Evolutionary conservation across 192 early-diverging fungal species (phyloP), one percentile per base, ranked within the genome.

Genomic region (Coemansia sp.): DNA sequence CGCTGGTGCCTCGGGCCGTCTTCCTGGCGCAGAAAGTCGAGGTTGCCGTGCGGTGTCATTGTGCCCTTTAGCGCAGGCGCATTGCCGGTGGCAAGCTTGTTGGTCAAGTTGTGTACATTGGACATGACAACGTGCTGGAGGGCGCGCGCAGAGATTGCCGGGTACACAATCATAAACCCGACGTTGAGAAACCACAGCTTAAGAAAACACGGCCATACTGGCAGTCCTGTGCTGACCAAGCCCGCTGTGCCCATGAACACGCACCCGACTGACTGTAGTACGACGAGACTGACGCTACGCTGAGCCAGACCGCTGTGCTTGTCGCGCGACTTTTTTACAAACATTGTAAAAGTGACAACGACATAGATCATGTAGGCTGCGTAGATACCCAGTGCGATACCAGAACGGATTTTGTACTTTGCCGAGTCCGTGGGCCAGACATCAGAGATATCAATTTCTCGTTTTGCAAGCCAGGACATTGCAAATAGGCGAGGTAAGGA

Each of bases 251-350:
- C 69, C 53, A 77, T 46, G 19, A 67, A 26, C 7, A 77, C 39
- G 35, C 69, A 67, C 0, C 63, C 63, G 1, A 68, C 24, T 0
- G 65, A 60, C 24, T 67, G 74, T 26, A 77, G 17, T 10, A 62
- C 21, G 14, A 77, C 59, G 9, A 72, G 44, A 4, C 14, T 55
- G 21, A 61, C 33, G 62, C 60, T 68, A 15, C 74, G 65, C 58
- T 64, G 65, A 2, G 52, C n/a, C 53, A 77, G 50, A 57, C 74
- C 74, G 18, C 69, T 72, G 62, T 77, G 74, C 58, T 61, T 77
- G 24, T 77, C 68, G 18, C 74, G 68, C 24, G 74, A 41, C 40
- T 77, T 77, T 24, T 64, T 55, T 4, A 77, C 11, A 46, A 77
- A 77, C 74, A 77, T 63, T 9, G 32, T 21, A 10, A 63, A 58